Evolutionary conservation across 1,284 basidiomycete species (phyloP).

Genomic region (Phaffia rhodozyma): DNA sequence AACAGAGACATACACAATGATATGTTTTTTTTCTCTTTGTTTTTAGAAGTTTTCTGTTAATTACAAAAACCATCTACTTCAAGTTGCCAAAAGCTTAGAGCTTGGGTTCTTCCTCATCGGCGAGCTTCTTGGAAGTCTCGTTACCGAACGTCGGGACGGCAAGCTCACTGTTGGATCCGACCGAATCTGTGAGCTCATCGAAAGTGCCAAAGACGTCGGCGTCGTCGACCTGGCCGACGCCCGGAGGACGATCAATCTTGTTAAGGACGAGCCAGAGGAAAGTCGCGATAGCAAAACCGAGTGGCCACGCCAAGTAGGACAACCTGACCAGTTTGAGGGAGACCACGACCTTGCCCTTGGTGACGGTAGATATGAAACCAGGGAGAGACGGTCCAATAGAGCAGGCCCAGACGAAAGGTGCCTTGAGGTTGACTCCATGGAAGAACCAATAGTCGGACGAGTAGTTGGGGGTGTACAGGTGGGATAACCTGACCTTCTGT

Average conservation of each 20-base stretch:
- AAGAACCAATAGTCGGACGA: conserved; percentile 21
- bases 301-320: not conserved
- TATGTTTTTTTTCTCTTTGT: not conserved
- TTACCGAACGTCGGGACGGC: not conserved
- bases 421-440: conserved; percentile 31
- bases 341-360: conserved; percentile 17
- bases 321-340: not conserved
- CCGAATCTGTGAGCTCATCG: conserved; percentile 13
- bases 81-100: not conserved
- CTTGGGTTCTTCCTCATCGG: not conserved
- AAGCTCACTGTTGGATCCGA: not conserved
- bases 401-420: conserved; percentile 31
- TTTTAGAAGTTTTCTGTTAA: no score
- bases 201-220: conserved; percentile 28
- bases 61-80: no score
- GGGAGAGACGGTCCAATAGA: conserved; percentile 33
- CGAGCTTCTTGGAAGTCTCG: no score
- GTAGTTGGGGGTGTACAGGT: conserved; percentile 24
- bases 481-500: conserved; percentile 30
- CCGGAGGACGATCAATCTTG: conserved; percentile 25
- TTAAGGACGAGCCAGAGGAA: conserved; percentile 27
- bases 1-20: not conserved
- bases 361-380: conserved; percentile 30
- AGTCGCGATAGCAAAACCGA: conserved; percentile 29
- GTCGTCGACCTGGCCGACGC: conserved; percentile 27